These are phyloP conservation scores for Auxenochlorella pyrenoidosa DNA, from an alignment of 139 green algal species.

Conservation along the genomic window DNA sequence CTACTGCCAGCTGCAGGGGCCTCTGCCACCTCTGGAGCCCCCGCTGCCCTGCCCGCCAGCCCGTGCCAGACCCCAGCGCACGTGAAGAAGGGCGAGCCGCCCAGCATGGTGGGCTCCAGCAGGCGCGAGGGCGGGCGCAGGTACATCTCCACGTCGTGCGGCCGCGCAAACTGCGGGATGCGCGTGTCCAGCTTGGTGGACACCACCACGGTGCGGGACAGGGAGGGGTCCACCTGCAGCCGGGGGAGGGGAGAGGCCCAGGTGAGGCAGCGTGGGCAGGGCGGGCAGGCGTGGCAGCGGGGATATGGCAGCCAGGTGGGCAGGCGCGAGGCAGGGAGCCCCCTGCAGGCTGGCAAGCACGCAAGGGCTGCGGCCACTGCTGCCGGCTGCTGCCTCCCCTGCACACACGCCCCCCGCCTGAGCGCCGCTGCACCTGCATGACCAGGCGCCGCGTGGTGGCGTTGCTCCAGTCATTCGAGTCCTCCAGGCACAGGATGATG, in stretches of 20 bases:
- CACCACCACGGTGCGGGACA: constrained; percentile 92
- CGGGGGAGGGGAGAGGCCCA: neutral
- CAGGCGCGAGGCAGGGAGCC: neutral
- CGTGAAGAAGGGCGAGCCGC: constrained; percentile 94
- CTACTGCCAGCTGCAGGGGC: neutral
- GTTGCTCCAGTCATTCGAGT: constrained; percentile 95
- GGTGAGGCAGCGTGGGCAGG: too few species aligned
- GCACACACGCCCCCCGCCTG: neutral
- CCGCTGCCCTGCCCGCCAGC: neutral
- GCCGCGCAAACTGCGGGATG: constrained; percentile 89
- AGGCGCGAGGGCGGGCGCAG: constrained; percentile 76
- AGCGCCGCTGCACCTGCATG: constrained; percentile 71
- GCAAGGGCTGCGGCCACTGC: neutral
- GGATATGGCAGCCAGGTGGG: neutral
- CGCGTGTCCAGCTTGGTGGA: constrained; percentile 97
- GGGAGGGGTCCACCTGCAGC: constrained; percentile 84
- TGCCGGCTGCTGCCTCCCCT: too few species aligned
- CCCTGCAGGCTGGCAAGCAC: too few species aligned
- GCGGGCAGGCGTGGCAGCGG: too few species aligned
- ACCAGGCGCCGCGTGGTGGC: constrained; percentile 92
- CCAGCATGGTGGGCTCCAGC: constrained; percentile 84
- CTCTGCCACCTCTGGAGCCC: neutral
- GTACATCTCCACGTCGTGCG: constrained; percentile 91
- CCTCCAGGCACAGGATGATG: constrained; percentile 97
- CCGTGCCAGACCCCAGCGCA: constrained; percentile 28